These are phyloP conservation scores for Aspergillus ruber DNA, from an alignment of 2,329 filamentous ascomycete species.

Conservation along the genomic window DNA sequence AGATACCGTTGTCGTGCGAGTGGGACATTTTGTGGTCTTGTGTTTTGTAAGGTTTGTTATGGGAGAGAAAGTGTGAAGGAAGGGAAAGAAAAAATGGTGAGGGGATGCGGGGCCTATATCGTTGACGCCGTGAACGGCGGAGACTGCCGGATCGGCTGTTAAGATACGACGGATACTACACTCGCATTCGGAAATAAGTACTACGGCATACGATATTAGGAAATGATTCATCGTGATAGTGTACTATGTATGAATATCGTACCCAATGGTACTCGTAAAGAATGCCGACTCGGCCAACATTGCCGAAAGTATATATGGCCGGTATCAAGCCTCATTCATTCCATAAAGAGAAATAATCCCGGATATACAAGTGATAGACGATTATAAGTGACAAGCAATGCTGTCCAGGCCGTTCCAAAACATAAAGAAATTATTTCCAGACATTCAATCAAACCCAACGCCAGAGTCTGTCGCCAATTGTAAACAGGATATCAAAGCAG, in stretches of 20 bases:
- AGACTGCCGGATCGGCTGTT: no score
- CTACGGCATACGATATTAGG: no score
- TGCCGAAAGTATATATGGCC: not conserved
- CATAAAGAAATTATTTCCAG: conserved; percentile 16
- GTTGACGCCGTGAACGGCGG: no score
- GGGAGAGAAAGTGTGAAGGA: not conserved
- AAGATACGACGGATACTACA: no score
- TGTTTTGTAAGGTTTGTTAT: not conserved
- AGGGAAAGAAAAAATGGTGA: not conserved
- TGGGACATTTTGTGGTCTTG: conserved; percentile 1
- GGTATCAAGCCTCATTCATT: not conserved
- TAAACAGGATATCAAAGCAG: conserved; percentile 30
- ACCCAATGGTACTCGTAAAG: no score
- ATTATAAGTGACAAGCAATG: conserved; percentile 1
- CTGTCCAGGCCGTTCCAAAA: conserved; percentile 1
- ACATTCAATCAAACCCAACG: conserved; percentile 21
- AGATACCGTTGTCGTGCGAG: conserved; percentile 16
- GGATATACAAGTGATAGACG: not conserved
- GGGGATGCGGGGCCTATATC: no score
- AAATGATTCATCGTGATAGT: no score
- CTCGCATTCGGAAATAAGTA: no score
- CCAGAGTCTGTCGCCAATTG: conserved; percentile 24
- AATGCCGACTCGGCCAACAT: no score
- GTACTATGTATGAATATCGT: no score
- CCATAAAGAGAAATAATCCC: not conserved